Conservation (phyloP, 208 protist species). For the Crithidia bombi region DNA sequence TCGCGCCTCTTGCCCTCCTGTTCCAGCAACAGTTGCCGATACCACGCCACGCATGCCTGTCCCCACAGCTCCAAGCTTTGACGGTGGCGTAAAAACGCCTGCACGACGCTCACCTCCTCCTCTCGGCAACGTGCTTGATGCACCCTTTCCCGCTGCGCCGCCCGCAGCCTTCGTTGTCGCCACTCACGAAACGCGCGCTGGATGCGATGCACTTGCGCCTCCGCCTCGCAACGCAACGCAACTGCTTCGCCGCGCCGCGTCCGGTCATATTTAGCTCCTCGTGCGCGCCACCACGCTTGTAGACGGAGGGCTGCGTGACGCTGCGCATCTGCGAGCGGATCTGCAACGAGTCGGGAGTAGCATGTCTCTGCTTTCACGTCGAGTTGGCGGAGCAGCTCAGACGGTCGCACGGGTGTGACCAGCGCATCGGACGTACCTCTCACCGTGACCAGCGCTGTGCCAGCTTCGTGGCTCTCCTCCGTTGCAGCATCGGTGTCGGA, state of each 20-base stretch:
- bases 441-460: neutral
- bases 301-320: slow-evolving; percentile 15
- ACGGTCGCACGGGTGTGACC: slow-evolving; percentile 24
- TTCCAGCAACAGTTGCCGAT: slow-evolving; percentile 22
- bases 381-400: slow-evolving; percentile 29
- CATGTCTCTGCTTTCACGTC: slow-evolving; percentile 29
- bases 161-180: slow-evolving; percentile 28
- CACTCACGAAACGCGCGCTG: slow-evolving; percentile 41
- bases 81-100: slow-evolving; percentile 41
- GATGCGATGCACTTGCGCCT: slow-evolving; percentile 41
- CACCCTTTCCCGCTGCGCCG: slow-evolving; percentile 30
- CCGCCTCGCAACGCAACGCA: slow-evolving; percentile 10
- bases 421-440: neutral
- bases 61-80: slow-evolving; percentile 52
- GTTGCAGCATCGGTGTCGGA: neutral
- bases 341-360: slow-evolving; percentile 32
- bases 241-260: slow-evolving; percentile 17
- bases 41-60: slow-evolving; percentile 20
- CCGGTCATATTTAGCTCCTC: slow-evolving; percentile 4
- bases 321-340: slow-evolving; percentile 21
- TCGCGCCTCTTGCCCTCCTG: slow-evolving; percentile 18
- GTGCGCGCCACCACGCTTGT: slow-evolving; percentile 34
- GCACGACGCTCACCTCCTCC: slow-evolving; percentile 32
- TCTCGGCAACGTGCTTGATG: slow-evolving; percentile 29
- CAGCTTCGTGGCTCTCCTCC: neutral